Percentiles rank a stretch among this genome's conserved stretches.
Conservation (phyloP, 2,329 filamentous ascomycete genomes). For the Rugonectria rugulosa region DNA sequence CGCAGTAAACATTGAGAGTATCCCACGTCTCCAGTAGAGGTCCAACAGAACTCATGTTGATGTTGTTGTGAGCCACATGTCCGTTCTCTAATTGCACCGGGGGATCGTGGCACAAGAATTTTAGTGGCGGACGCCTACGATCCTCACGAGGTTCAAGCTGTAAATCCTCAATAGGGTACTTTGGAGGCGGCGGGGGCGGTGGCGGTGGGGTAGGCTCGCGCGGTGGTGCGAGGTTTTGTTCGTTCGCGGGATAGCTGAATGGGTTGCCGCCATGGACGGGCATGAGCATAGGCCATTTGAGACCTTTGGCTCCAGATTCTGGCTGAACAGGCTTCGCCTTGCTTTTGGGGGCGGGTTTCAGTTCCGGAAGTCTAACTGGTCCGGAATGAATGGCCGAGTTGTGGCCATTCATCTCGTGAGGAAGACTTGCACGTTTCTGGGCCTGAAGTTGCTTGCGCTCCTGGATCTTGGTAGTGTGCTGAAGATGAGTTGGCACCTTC, state of each 20-base stretch:
- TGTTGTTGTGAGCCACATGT: slow-evolving; percentile 49
- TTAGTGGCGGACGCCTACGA: slow-evolving; percentile 74
- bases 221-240: slow-evolving; percentile 45
- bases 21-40: slow-evolving; percentile 92
- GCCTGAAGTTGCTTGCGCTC: slow-evolving; percentile 78
- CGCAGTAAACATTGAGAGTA: slow-evolving; percentile 96
- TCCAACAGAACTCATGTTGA: slow-evolving; percentile 87
- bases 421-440: slow-evolving; percentile 65
- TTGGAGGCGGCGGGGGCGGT: slow-evolving; percentile 77
- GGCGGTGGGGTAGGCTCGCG: slow-evolving; percentile 59
- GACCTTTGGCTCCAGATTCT: slow-evolving; percentile 51
- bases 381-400: slow-evolving; percentile 47
- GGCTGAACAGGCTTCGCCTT: slow-evolving; percentile 62
- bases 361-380: slow-evolving; percentile 70
- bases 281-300: slow-evolving; percentile 46
- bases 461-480: slow-evolving; percentile 79
- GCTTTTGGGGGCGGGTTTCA: slow-evolving; percentile 77
- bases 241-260: slow-evolving; percentile 54
- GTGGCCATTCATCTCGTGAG: slow-evolving; percentile 53
- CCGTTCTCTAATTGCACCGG: slow-evolving; percentile 56
- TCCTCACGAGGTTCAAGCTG: slow-evolving; percentile 76
- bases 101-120: slow-evolving; percentile 76
- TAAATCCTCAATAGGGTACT: slow-evolving; percentile 95
- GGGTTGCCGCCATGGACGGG: slow-evolving; percentile 51
- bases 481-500: slow-evolving; percentile 83